Base-by-base conservation (phyloP, 1,139 yeast genomes). In the Lodderomyces oxycetoniae region DNA sequence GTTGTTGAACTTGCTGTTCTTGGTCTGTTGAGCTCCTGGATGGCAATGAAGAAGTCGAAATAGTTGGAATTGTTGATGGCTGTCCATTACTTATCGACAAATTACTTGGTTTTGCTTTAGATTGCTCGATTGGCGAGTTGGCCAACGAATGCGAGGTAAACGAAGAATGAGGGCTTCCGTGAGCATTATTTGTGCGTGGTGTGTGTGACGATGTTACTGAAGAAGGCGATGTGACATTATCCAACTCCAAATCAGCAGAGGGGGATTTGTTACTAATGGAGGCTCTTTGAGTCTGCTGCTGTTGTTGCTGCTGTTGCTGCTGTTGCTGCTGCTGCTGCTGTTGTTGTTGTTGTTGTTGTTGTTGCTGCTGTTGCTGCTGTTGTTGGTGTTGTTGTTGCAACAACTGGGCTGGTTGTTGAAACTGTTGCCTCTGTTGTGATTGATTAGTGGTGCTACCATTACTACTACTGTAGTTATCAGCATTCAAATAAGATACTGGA, bases 401-500 rank as follows among this genome's bases (percentile, higher is more conserved):
- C 17, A 20, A 17, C n/a, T 20, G 39, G 26, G 17, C 30, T 13
- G 19, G 35, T 24, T 41, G 31, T 15, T 30, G 27, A 4, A 21
- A 30, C 10, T 32, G 34, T 28, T 16, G 13, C 12, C 17, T 27
- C 21, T 31, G 32, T 30, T 31, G 33, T 26, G 22, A 26, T 42
- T 15, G 28, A 11, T 17, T 19, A 10, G 12, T 17, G 5, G 28
- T 9, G 5, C n/a, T 13, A 6, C 21, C 30, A 12, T 15, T 31
- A 19, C 13, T 31, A 14, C 14, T 15, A 13, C 12, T 20, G 13
- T 16, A 26, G 13, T 15, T 40, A 31, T 58, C 55, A 20, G 72
- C 72, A 49, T 67, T 67, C 35, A 67, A 59, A 40, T 67, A 67
- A 12, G 71, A 54, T 20, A 67, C 63, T 10, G 74, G 74, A 41